phyloP scores from a whole-genome alignment of 1,139 yeast genomes.

The Lodderomyces jiufengensis region DNA sequence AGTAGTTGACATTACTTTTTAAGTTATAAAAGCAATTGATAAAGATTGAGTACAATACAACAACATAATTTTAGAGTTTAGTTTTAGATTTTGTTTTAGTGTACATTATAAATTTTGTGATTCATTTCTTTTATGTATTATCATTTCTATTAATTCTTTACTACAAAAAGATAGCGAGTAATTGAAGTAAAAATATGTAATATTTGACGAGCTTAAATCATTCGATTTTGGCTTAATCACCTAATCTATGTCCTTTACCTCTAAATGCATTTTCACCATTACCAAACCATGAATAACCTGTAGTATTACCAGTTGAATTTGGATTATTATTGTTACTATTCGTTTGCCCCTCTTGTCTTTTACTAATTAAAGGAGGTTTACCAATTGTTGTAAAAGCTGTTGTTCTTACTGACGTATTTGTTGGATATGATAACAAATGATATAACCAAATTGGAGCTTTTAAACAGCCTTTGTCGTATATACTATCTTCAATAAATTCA shows the following conservation, averaged over 20 bases:
- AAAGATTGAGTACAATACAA: no score
- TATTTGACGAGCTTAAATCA: no score
- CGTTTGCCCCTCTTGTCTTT: background rate
- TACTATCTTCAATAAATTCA: conserved; percentile 31
- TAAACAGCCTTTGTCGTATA: conserved; percentile 43
- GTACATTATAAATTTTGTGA: no score
- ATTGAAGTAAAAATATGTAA: no score
- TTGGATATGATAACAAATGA: conserved; percentile 29
- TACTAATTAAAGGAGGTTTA: background rate
- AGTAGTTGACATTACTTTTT: conserved; percentile 3
- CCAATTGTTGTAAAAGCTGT: conserved; percentile 25
- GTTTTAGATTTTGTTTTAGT: no score
- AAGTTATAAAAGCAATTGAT: background rate
- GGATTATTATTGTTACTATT: no score
- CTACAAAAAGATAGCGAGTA: no score
- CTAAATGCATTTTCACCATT: conserved; percentile 19
- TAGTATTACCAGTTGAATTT: conserved; percentile 5
- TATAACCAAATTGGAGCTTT: conserved; percentile 42
- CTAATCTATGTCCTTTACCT: conserved; percentile 38
- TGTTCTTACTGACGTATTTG: conserved; percentile 22
- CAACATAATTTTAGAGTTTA: no score
- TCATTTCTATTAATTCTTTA: no score
- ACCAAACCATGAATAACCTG: conserved; percentile 19
- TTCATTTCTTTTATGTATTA: no score
- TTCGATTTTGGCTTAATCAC: conserved; percentile 22